Percentiles rank a stretch among this genome's conserved stretches.
Evolutionary conservation across 2,329 filamentous ascomycete species (phyloP).

Genomic region (Xylaria sp.): DNA sequence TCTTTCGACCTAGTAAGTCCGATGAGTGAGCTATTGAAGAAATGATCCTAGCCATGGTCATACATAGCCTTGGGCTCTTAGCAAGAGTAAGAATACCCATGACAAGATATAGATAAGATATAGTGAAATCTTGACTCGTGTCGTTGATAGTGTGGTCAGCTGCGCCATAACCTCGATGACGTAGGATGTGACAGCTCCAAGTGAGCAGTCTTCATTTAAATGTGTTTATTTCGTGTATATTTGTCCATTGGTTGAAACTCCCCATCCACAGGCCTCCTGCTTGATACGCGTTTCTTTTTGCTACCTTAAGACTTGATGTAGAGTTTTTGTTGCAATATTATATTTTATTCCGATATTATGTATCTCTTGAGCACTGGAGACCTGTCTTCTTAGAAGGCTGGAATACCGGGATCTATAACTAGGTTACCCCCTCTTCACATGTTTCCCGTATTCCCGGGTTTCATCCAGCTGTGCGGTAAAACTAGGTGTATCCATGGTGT

Average conservation of each 20-base stretch:
- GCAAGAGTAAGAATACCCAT: neutral
- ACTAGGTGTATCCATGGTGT: neutral
- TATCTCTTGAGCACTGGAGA: neutral
- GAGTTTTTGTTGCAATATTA: neutral
- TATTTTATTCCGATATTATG: neutral
- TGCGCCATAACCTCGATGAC: neutral
- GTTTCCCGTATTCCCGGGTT: neutral
- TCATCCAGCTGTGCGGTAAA: neutral
- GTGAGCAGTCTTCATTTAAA: neutral
- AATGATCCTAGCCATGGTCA: too few relatives aligned
- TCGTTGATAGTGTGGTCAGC: too few relatives aligned
- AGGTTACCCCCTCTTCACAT: neutral
- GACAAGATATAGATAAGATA: too few relatives aligned
- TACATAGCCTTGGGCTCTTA: too few relatives aligned
- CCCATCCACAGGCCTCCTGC: neutral
- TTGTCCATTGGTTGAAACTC: too few relatives aligned
- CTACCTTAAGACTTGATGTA: neutral
- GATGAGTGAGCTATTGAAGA: neutral
- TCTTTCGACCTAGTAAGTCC: neutral
- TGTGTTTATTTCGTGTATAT: neutral
- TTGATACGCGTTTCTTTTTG: neutral
- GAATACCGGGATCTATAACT: too few relatives aligned
- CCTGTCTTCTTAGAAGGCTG: too few relatives aligned
- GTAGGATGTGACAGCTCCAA: neutral
- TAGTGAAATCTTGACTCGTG: too few relatives aligned